Conservation (phyloP, 345 rosid species). For the Heritiera littoralis region DNA sequence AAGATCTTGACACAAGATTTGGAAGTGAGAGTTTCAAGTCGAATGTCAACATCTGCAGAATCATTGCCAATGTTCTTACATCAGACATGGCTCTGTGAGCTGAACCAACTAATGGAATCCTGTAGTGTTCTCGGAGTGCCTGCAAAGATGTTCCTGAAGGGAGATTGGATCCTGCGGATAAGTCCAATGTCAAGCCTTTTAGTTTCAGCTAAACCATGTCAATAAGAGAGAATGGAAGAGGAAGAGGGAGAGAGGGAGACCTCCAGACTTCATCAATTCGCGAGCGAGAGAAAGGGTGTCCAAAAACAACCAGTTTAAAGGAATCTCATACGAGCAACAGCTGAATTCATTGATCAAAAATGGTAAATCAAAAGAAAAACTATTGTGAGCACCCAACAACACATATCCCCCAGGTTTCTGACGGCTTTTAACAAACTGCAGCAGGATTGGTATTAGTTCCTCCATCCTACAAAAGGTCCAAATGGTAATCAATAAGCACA, state of each 20-base stretch:
- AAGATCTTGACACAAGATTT: constrained; percentile 50
- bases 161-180: constrained; percentile 6
- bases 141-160: constrained; percentile 2
- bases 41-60: constrained; percentile 67
- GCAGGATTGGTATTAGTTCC: constrained; percentile 40
- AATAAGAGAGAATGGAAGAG: not conserved
- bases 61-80: constrained; percentile 53
- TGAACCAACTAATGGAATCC: constrained; percentile 46
- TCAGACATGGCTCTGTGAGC: constrained; percentile 94
- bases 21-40: constrained; percentile 57
- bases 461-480: constrained; percentile 61
- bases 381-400: too few relatives aligned
- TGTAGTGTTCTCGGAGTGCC: constrained; percentile 44
- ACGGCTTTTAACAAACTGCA: too few relatives aligned
- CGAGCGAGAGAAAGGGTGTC: too few relatives aligned
- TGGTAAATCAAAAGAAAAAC: too few relatives aligned
- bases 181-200: not conserved
- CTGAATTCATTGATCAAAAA: too few relatives aligned
- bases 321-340: too few relatives aligned
- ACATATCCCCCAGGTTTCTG: too few relatives aligned
- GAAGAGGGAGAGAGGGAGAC: too few relatives aligned
- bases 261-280: too few relatives aligned
- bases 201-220: not conserved
- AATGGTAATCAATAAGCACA: constrained; percentile 14
- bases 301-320: too few relatives aligned